Evolutionary conservation across 2,329 filamentous ascomycete species (phyloP).

Genomic region (Cordyceps cateniannulata): DNA sequence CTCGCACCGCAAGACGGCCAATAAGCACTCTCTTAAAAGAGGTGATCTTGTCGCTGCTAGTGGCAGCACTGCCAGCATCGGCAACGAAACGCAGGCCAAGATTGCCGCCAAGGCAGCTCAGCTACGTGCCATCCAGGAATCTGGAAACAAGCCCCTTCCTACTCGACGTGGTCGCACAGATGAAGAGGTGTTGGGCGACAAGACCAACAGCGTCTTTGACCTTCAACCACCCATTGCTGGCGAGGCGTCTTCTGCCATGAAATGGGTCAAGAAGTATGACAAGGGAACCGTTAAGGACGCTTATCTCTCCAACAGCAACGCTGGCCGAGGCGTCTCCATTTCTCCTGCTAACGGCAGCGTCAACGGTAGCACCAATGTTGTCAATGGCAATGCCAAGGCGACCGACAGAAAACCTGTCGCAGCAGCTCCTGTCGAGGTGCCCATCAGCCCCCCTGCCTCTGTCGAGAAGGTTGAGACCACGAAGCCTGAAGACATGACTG

Average conservation of each 20-base stretch:
- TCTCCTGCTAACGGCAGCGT: conserved; percentile 24
- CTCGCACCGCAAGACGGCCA: conserved; percentile 63
- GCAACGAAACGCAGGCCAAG: conserved; percentile 83
- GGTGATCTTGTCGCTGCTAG: conserved; percentile 38
- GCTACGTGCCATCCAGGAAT: conserved; percentile 64
- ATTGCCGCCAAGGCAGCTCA: conserved; percentile 88
- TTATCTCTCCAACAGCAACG: conserved; percentile 70
- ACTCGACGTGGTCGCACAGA: conserved; percentile 49
- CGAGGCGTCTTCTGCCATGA: conserved; percentile 89
- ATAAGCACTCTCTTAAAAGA: conserved; percentile 51
- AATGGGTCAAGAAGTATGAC: conserved; percentile 95
- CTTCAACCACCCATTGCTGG: conserved; percentile 77
- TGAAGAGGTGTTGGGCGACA: conserved; percentile 52
- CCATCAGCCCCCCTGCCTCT: not conserved
- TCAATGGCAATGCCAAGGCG: conserved; percentile 1
- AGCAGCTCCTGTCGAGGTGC: not conserved
- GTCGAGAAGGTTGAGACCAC: not conserved
- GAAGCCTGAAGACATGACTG: not conserved
- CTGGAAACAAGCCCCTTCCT: conserved; percentile 27
- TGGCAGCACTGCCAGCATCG: conserved; percentile 75
- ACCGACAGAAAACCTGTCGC: not conserved
- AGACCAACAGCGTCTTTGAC: conserved; percentile 86
- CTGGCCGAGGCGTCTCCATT: conserved; percentile 56
- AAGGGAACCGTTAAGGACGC: conserved; percentile 77
- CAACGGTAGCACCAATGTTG: not conserved